These are phyloP conservation scores for Senecio squalidus DNA, from an alignment of 140 eudicot genomes.

Conservation along the genomic window DNA sequence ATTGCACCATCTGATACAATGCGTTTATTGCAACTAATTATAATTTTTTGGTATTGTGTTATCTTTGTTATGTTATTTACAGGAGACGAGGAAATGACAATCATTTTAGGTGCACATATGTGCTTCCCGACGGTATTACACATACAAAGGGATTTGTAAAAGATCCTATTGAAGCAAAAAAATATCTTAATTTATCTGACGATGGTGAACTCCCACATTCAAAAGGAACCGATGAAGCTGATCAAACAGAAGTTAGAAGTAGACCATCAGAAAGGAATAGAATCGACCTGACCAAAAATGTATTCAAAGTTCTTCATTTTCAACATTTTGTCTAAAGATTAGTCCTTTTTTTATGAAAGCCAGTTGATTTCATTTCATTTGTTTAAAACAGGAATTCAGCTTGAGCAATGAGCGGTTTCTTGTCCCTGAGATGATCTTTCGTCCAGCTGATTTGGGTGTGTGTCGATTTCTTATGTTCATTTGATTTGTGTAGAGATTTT, in stretches of 20 bases:
- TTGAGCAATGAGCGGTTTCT: slow-evolving; percentile 97
- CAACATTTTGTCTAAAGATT: background rate
- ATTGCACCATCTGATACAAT: too few species aligned
- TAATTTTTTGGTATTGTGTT: background rate
- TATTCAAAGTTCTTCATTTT: slow-evolving; percentile 18
- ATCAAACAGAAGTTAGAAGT: slow-evolving; percentile 35
- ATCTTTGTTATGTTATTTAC: slow-evolving; percentile 20
- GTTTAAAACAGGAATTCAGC: slow-evolving; percentile 67
- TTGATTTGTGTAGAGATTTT: background rate
- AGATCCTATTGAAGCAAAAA: slow-evolving; percentile 65
- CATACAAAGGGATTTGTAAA: slow-evolving; percentile 79
- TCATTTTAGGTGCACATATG: slow-evolving; percentile 80
- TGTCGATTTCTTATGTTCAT: slow-evolving; percentile 17
- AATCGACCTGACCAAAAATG: slow-evolving; percentile 72
- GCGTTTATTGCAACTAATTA: too few species aligned
- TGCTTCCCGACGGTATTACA: slow-evolving; percentile 93
- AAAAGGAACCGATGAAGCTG: slow-evolving; percentile 30
- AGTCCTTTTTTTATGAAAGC: background rate
- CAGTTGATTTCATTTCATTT: background rate
- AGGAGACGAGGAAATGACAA: slow-evolving; percentile 84
- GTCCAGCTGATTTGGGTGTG: slow-evolving; percentile 98
- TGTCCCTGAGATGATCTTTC: slow-evolving; percentile 98
- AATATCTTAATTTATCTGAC: slow-evolving; percentile 43
- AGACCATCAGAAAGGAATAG: slow-evolving; percentile 46
- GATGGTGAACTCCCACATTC: slow-evolving; percentile 24